Evolutionary conservation across 2,329 filamentous ascomycete genomes (phyloP), one percentile per base, ranked within the genome.

Genomic region (Claviceps cyperi): DNA sequence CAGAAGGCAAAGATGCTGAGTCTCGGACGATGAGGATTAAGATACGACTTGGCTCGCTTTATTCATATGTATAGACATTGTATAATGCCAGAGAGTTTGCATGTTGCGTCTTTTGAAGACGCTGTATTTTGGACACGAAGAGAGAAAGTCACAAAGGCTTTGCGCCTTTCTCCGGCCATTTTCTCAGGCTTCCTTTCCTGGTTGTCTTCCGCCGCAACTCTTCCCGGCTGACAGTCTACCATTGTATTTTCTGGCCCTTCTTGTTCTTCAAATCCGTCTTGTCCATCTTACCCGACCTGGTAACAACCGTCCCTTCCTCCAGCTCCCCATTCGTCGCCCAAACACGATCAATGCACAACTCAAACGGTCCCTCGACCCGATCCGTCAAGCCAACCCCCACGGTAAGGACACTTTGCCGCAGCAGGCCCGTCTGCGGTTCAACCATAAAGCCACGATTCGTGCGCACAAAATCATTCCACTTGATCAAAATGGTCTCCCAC

Each of bases 401-500:
- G 28, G 83, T 94, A 61, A 81, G 78, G 32, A 98, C 82, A 65
- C 88, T 90, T 60, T 94, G 85, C 54, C 84, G 80, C 63, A 96
- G 69, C 67, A 98, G 83, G 64, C 94, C 89, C 13, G 83, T 83
- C 72, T 97, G 91, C 35, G 92, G 92, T 69, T 97, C 90, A 5
- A 96, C 83, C 1, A 94, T 87, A 59, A 86, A 81, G 6, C 92
- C 92, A 61, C 94, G 80, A 62, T 96, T 97, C 14, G 92, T 98
- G 55, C 92, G 77, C 52, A 98, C 91, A 67, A 98, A 97, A 56
- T 94, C 88, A 58, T 83, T 84, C 77, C 90, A 92, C 54, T 84
- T 85, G 55, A 98, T 84, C 45, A 94, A 67, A n/a, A 96, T 78
- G 1, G 92, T 96, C 73, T 98, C 91, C 92, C 92, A 98, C 59